Conservation (phyloP, 129 eudicot species). For the Tagetes erecta region DNA sequence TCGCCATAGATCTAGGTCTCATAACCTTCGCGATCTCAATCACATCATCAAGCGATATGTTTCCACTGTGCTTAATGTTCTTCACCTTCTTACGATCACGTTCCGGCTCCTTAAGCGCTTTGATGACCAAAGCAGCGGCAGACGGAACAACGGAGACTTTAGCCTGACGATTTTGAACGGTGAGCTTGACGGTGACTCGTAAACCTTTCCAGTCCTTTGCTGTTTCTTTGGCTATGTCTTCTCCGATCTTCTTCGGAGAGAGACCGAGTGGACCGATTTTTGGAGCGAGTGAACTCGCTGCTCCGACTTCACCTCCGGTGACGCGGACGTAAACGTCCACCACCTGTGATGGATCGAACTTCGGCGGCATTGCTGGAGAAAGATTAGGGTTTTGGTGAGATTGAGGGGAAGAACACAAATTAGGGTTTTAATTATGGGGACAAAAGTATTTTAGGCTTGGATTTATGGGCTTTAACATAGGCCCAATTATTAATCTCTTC, state of each 20-base stretch:
- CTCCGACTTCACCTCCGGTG: constrained; percentile 85
- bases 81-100: constrained; percentile 77
- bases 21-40: constrained; percentile 72
- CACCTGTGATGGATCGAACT: constrained; percentile 71
- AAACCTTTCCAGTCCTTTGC: constrained; percentile 95
- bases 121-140: constrained; percentile 85
- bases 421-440: no score
- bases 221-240: constrained; percentile 79
- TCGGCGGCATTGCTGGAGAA: constrained; percentile 57
- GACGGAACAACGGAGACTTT: constrained; percentile 89
- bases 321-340: constrained; percentile 85
- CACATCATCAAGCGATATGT: constrained; percentile 65
- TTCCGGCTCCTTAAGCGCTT: constrained; percentile 85
- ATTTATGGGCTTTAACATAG: no score
- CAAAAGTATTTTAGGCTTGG: no score
- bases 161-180: constrained; percentile 89
- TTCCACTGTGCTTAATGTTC: constrained; percentile 70
- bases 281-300: constrained; percentile 79
- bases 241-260: constrained; percentile 81
- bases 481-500: no score
- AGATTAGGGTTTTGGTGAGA: constrained; percentile 42
- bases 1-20: constrained; percentile 72
- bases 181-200: constrained; percentile 87
- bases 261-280: constrained; percentile 83
- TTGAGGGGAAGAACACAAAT: background rate